Percentiles rank a stretch among this genome's conserved stretches.
These are phyloP conservation scores for Saccharomycopsis fibuligera DNA, from an alignment of 805 yeast genomes.

Conservation along the genomic window DNA sequence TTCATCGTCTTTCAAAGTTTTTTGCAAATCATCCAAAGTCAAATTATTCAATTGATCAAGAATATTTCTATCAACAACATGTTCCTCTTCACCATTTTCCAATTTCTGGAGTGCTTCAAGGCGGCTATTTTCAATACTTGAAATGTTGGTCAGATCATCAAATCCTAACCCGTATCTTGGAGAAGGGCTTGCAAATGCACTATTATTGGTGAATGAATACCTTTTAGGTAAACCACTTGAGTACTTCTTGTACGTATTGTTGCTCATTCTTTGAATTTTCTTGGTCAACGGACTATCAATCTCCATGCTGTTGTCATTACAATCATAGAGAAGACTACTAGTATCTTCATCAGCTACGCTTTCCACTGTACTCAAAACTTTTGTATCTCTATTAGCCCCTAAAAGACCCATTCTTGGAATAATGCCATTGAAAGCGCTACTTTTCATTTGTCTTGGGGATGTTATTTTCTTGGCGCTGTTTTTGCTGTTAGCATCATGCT, in stretches of 20 bases:
- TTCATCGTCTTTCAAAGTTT: background rate
- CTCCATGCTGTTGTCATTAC: background rate
- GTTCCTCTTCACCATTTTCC: slow-evolving; percentile 8
- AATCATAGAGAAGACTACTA: background rate
- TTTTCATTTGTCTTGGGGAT: slow-evolving; percentile 1
- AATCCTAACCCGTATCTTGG: background rate
- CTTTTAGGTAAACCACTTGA: background rate
- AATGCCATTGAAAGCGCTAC: slow-evolving; percentile 2
- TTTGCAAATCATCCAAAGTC: slow-evolving; percentile 13
- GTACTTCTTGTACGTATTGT: background rate
- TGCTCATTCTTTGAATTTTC: background rate
- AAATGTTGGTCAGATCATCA: background rate
- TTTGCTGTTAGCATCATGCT: background rate
- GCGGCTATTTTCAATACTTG: slow-evolving; percentile 12
- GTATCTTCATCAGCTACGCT: slow-evolving; percentile 17
- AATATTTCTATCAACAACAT: background rate
- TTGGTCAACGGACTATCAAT: slow-evolving; percentile 12
- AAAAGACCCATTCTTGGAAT: slow-evolving; percentile 9
- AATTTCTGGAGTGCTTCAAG: slow-evolving; percentile 14
- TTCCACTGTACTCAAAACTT: slow-evolving; percentile 19
- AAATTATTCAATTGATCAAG: slow-evolving; percentile 3
- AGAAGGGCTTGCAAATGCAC: too few relatives aligned
- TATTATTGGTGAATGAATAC: background rate
- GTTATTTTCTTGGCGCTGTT: background rate
- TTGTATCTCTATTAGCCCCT: slow-evolving; percentile 11